Conservation (phyloP, 2,329 filamentous ascomycete species). For the Clarireedia paspali region DNA sequence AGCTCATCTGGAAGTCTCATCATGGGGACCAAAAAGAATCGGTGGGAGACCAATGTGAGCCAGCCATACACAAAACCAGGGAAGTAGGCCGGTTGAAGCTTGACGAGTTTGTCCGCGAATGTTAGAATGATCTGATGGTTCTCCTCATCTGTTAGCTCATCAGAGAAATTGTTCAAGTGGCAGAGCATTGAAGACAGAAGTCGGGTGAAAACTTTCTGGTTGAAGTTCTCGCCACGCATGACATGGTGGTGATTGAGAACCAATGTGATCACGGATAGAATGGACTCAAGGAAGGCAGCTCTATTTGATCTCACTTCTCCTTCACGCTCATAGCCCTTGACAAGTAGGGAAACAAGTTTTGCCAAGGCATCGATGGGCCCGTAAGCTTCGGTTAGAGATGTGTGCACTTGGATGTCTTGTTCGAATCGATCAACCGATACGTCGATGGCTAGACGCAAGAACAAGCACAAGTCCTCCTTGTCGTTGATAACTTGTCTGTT, state of each 20-base stretch:
- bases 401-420: slow-evolving; percentile 52
- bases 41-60: slow-evolving; percentile 75
- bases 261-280: slow-evolving; percentile 69
- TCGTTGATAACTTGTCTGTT: slow-evolving; percentile 63
- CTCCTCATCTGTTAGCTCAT: slow-evolving; percentile 52
- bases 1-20: slow-evolving; percentile 58
- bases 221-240: slow-evolving; percentile 73
- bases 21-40: slow-evolving; percentile 73
- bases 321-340: slow-evolving; percentile 58
- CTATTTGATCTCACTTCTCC: slow-evolving; percentile 55
- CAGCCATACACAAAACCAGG: slow-evolving; percentile 82
- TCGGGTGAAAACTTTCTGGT: slow-evolving; percentile 84
- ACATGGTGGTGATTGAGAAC: slow-evolving; percentile 81
- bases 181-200: slow-evolving; percentile 79
- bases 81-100: slow-evolving; percentile 68
- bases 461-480: slow-evolving; percentile 69
- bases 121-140: slow-evolving; percentile 62
- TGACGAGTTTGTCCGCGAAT: slow-evolving; percentile 63
- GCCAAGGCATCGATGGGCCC: slow-evolving; percentile 70
- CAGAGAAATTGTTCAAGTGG: slow-evolving; percentile 55
- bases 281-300: slow-evolving; percentile 65
- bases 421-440: slow-evolving; percentile 73
- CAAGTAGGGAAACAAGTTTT: slow-evolving; percentile 68
- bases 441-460: slow-evolving; percentile 77
- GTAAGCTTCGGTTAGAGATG: slow-evolving; percentile 49